A percentile compares a stretch with the other conserved stretches of the same genome.
These are phyloP conservation scores for Xylaria scruposa DNA, from an alignment of 495 filamentous ascomycete genomes.

Conservation along the genomic window DNA sequence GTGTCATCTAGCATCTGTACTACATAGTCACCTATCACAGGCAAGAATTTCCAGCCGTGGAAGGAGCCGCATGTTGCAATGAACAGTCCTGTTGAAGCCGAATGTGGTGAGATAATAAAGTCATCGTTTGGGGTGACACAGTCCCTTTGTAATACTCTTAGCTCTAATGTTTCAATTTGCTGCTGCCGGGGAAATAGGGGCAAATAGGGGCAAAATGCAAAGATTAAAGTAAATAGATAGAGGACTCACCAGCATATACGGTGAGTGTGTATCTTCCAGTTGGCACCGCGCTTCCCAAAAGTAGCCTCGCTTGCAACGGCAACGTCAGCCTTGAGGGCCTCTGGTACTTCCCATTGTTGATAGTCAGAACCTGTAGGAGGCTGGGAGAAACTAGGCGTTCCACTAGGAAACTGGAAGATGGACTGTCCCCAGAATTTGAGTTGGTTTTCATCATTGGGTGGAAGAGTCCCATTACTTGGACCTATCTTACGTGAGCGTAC, in stretches of 20 bases:
- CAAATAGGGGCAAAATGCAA: background rate
- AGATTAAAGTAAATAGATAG: background rate
- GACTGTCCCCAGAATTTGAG: slow-evolving; percentile 61
- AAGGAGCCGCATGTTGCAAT: slow-evolving; percentile 57
- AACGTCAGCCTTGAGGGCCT: slow-evolving; percentile 38
- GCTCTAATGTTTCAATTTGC: background rate
- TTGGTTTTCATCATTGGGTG: slow-evolving; percentile 46
- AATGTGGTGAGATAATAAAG: slow-evolving; percentile 64
- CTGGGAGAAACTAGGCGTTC: slow-evolving; percentile 54
- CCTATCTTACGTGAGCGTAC: slow-evolving; percentile 25
- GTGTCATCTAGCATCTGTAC: slow-evolving; percentile 60
- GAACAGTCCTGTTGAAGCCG: slow-evolving; percentile 52
- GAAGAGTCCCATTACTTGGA: slow-evolving; percentile 42
- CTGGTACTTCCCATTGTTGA: slow-evolving; percentile 58
- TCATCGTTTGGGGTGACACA: slow-evolving; percentile 56
- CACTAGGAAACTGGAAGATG: slow-evolving; percentile 59
- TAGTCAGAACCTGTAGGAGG: slow-evolving; percentile 52
- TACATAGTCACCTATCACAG: slow-evolving; percentile 65
- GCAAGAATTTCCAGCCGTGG: slow-evolving; percentile 67
- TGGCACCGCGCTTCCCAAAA: slow-evolving; percentile 32
- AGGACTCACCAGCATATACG: slow-evolving; percentile 47
- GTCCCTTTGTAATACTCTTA: slow-evolving; percentile 35
- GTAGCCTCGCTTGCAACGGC: slow-evolving; percentile 35
- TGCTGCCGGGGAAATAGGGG: background rate
- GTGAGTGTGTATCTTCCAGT: slow-evolving; percentile 35